Percentiles rank a stretch among this genome's conserved stretches.
Conservation (phyloP, 805 yeast species). For the Citeromyces matritensis region DNA sequence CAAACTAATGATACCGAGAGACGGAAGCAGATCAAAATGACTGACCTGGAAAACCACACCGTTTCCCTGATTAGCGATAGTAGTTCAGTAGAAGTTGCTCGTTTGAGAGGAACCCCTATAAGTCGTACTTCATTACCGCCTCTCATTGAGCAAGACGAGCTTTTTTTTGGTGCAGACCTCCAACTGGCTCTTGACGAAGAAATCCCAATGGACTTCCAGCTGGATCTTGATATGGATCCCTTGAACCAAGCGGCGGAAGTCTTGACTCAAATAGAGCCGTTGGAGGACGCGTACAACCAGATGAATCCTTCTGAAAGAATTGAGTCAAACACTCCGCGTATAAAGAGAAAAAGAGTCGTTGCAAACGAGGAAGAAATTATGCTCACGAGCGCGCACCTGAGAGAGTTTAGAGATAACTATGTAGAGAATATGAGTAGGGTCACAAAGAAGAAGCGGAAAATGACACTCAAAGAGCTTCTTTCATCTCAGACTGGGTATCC, state of each 20-base stretch:
- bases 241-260: neutral
- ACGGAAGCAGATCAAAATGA: too few species aligned
- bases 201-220: neutral
- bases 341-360: neutral
- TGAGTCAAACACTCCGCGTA: neutral
- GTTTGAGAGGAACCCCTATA: too few species aligned
- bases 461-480: constrained; percentile 8
- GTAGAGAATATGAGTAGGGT: constrained; percentile 1
- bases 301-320: too few species aligned
- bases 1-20: too few species aligned
- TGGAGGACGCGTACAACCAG: neutral
- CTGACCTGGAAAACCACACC: too few species aligned
- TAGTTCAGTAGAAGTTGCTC: too few species aligned
- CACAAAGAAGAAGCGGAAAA: neutral
- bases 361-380: neutral
- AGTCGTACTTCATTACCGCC: too few species aligned
- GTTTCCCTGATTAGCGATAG: too few species aligned
- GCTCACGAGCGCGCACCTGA: neutral
- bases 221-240: neutral
- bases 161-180: too few species aligned
- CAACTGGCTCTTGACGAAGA: neutral
- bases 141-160: too few species aligned
- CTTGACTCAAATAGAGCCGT: neutral
- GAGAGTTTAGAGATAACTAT: constrained; percentile 1
- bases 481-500: neutral